These are phyloP conservation scores for Hevea brasiliensis DNA, from an alignment of 345 rosid species.

Conservation along the genomic window DNA sequence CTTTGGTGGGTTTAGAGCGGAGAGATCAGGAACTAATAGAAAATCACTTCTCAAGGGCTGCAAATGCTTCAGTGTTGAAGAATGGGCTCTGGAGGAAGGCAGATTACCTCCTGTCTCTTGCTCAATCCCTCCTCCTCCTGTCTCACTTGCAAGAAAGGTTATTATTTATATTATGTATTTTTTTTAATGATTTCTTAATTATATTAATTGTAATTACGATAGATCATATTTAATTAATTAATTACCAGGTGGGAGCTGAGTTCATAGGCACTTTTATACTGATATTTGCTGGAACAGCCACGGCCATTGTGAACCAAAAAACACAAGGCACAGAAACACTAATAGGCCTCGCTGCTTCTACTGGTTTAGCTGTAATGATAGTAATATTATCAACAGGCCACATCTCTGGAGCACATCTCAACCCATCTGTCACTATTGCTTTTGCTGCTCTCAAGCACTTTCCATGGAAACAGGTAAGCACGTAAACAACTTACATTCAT, in stretches of 20 bases:
- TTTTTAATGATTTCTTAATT: neutral
- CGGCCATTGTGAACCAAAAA: conserved; percentile 84
- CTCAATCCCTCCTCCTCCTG: conserved; percentile 62
- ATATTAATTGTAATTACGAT: too few relatives aligned
- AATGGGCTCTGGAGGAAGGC: conserved; percentile 76
- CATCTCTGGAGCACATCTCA: conserved; percentile 92
- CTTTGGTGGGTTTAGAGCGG: conserved; percentile 48
- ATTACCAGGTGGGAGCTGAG: conserved; percentile 78
- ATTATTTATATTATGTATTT: neutral
- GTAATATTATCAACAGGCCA: conserved; percentile 79
- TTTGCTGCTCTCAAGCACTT: conserved; percentile 80
- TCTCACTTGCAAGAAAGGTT: conserved; percentile 76
- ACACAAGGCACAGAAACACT: conserved; percentile 73
- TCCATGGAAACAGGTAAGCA: conserved; percentile 74
- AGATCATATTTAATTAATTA: too few relatives aligned
- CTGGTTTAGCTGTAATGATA: conserved; percentile 79
- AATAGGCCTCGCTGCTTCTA: conserved; percentile 63
- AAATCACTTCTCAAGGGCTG: conserved; percentile 61
- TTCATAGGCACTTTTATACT: conserved; percentile 79
- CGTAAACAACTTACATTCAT: too few relatives aligned
- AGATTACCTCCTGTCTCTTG: conserved; percentile 62
- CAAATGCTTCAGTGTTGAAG: conserved; percentile 63
- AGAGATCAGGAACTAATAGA: conserved; percentile 35
- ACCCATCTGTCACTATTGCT: conserved; percentile 71
- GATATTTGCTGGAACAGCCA: conserved; percentile 72